Evolutionary conservation across 2,329 filamentous ascomycete species (phyloP).

Genomic region (Penicillium digitatum): DNA sequence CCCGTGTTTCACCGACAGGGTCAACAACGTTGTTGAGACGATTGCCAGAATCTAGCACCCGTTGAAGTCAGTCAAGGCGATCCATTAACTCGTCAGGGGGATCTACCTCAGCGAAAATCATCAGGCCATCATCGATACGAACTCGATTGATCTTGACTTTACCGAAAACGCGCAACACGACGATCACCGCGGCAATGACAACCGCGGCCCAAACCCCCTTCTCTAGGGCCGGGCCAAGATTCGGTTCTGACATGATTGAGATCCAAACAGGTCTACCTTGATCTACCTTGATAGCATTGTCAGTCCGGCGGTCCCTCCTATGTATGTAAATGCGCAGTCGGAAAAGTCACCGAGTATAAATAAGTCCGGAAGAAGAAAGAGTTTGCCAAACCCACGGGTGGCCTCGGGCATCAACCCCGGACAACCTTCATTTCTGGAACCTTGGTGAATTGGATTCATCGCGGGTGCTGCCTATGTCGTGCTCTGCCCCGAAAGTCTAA

Average conservation of each 20-base stretch:
- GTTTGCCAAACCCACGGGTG: background rate
- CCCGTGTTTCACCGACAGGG: slow-evolving; percentile 25
- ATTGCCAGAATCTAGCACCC: slow-evolving; percentile 21
- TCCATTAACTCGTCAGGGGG: background rate
- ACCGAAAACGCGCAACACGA: slow-evolving; percentile 26
- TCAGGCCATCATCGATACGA: slow-evolving; percentile 28
- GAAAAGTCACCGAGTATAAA: background rate
- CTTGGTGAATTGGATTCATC: background rate
- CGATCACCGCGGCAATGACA: slow-evolving; percentile 25
- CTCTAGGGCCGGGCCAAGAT: slow-evolving; percentile 22
- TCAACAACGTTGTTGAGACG: slow-evolving; percentile 24
- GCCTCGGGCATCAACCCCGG: background rate
- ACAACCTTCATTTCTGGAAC: background rate
- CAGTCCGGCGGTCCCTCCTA: background rate
- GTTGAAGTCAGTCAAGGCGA: background rate
- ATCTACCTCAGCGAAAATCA: slow-evolving; percentile 28
- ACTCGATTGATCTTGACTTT: slow-evolving; percentile 32
- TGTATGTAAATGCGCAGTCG: background rate
- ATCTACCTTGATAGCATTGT: background rate
- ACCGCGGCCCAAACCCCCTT: slow-evolving; percentile 29
- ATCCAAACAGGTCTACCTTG: background rate
- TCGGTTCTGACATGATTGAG: slow-evolving; percentile 1
- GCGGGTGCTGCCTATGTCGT: background rate
- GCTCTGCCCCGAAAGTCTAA: background rate
- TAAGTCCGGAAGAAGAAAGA: background rate